These are phyloP conservation scores for Boletus subparvulus DNA, from an alignment of 768 basidiomycete genomes.

Conservation along the genomic window DNA sequence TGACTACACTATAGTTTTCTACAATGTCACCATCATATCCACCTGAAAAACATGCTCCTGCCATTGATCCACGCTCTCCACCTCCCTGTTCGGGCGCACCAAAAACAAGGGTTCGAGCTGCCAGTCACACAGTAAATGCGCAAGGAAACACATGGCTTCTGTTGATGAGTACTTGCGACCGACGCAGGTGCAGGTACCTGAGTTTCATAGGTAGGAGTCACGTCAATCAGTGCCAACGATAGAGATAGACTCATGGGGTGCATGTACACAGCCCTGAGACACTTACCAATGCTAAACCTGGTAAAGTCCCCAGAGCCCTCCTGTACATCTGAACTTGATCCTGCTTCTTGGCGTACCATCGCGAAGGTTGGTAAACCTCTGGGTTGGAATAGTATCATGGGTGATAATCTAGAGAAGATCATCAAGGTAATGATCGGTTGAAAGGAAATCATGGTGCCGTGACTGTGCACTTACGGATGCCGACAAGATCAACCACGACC, in stretches of 20 bases:
- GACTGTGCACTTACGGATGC: constrained; percentile 24
- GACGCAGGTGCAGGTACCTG: constrained; percentile 51
- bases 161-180: constrained; percentile 54
- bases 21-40: neutral
- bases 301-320: constrained; percentile 5
- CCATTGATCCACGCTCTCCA: constrained; percentile 17
- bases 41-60: constrained; percentile 15
- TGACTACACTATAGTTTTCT: no score
- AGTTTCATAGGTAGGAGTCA: neutral
- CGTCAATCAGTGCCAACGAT: neutral
- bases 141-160: constrained; percentile 54
- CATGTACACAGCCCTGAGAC: no score
- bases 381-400: constrained; percentile 36
- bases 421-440: neutral
- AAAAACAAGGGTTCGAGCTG: constrained; percentile 43
- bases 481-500: constrained; percentile 29
- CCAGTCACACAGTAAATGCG: constrained; percentile 52
- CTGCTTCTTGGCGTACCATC: constrained; percentile 34
- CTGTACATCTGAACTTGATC: neutral
- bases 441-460: neutral
- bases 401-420: constrained; percentile 32
- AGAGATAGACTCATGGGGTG: no score
- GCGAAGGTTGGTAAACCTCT: constrained; percentile 34
- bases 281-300: constrained; percentile 21
- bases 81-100: neutral